Conservation (phyloP, 2,329 filamentous ascomycete species). For the Aspergillus luchuensis region DNA sequence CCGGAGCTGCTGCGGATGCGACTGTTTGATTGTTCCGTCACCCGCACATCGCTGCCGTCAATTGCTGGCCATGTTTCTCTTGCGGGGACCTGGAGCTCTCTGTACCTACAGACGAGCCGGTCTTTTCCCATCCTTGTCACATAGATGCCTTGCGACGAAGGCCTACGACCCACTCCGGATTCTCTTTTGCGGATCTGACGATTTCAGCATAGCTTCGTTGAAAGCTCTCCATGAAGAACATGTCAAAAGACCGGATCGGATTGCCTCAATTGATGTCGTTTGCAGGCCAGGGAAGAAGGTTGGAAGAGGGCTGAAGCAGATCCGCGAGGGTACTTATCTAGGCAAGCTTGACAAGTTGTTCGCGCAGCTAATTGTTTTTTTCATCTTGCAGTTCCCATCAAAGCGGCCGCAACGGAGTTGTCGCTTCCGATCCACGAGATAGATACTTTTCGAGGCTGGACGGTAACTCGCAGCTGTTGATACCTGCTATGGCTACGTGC, state of each 20-base stretch:
- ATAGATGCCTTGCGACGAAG: constrained; percentile 34
- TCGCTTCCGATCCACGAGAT: constrained; percentile 70
- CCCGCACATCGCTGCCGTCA: constrained; percentile 7
- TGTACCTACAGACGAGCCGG: constrained; percentile 25
- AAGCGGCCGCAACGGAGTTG: constrained; percentile 64
- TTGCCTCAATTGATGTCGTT: constrained; percentile 82
- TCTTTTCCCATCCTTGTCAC: constrained; percentile 13
- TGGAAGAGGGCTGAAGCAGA: constrained; percentile 70
- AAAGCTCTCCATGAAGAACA: constrained; percentile 67
- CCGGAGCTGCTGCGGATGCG: constrained; percentile 18
- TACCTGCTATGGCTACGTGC: constrained; percentile 10
- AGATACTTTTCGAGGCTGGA: constrained; percentile 82
- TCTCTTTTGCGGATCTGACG: constrained; percentile 91
- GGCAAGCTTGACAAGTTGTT: neutral
- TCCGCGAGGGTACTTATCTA: constrained; percentile 61
- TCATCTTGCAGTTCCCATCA: constrained; percentile 69
- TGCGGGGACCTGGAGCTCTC: constrained; percentile 24
- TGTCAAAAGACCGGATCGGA: constrained; percentile 52
- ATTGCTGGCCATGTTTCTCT: constrained; percentile 28
- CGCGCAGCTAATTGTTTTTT: constrained; percentile 7
- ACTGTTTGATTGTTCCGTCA: neutral
- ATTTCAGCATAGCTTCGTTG: constrained; percentile 81
- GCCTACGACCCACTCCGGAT: constrained; percentile 68
- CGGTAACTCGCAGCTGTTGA: constrained; percentile 51
- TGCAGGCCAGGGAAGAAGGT: constrained; percentile 76